Conservation (phyloP, 257 asterid genomes). For the Craterostigma plantagineum region DNA sequence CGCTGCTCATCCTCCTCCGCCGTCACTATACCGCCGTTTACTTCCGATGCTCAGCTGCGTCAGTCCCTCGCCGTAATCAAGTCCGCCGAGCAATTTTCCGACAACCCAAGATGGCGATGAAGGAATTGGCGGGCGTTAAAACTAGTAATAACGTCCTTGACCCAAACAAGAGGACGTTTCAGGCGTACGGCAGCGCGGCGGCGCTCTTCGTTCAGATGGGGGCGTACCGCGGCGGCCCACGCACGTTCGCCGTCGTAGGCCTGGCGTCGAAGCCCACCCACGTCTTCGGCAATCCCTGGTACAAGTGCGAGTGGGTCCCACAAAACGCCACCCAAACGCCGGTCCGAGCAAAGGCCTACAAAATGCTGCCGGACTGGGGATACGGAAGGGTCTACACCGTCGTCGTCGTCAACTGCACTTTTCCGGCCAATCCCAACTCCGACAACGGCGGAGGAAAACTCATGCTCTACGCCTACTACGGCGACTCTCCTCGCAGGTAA, state of each 20-base stretch:
- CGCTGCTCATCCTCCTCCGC: too few relatives aligned
- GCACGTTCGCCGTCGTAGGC: slow-evolving; percentile 61
- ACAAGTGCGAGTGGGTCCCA: slow-evolving; percentile 73
- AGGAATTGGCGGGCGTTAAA: slow-evolving; percentile 3
- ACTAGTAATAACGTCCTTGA: slow-evolving; percentile 14
- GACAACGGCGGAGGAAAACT: slow-evolving; percentile 42
- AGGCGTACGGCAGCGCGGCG: slow-evolving; percentile 53
- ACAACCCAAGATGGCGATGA: slow-evolving; percentile 10
- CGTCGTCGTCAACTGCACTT: slow-evolving; percentile 46
- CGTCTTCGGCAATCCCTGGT: slow-evolving; percentile 54
- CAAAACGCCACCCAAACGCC: slow-evolving; percentile 15
- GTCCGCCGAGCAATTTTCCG: neutral
- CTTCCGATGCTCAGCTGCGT: slow-evolving; percentile 17
- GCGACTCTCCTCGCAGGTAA: slow-evolving; percentile 15
- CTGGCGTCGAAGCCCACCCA: slow-evolving; percentile 70
- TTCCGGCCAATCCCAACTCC: slow-evolving; percentile 21
- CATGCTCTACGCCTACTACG: slow-evolving; percentile 30
- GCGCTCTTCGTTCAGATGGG: slow-evolving; percentile 77
- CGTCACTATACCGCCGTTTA: slow-evolving; percentile 8
- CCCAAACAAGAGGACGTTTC: slow-evolving; percentile 46
- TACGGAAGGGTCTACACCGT: slow-evolving; percentile 70
- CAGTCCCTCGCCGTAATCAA: slow-evolving; percentile 1
- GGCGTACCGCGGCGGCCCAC: slow-evolving; percentile 75
- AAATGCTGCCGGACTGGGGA: slow-evolving; percentile 67
- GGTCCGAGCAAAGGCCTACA: slow-evolving; percentile 23